Conservation (phyloP, 805 yeast species). For the Lachancea quebecensis region DNA sequence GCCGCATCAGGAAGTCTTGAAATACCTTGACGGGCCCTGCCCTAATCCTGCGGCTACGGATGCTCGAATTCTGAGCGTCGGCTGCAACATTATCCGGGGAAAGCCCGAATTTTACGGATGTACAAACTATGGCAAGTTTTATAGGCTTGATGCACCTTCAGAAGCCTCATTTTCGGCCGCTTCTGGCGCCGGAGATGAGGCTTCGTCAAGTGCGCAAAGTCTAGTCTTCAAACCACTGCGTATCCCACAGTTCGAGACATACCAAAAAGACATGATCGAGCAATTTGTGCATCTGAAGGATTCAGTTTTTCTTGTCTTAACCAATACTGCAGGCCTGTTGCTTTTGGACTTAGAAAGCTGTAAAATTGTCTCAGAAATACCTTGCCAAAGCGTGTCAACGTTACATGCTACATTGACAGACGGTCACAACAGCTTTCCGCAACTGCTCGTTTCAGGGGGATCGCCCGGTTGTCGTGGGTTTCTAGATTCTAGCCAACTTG, state of each 20-base stretch:
- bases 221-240: neutral
- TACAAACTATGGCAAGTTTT: constrained; percentile 4
- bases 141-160: neutral
- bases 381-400: neutral
- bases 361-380: neutral
- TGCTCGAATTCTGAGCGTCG: neutral
- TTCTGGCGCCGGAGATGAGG: no score
- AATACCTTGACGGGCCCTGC: constrained; percentile 3
- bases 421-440: constrained; percentile 1
- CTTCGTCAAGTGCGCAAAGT: neutral
- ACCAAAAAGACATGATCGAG: neutral
- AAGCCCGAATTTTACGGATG: neutral
- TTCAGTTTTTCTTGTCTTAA: neutral
- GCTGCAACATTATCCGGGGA: neutral
- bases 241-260: neutral
- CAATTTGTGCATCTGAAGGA: neutral
- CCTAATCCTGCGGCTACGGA: neutral
- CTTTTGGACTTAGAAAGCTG: neutral
- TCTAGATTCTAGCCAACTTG: constrained; percentile 6
- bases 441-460: constrained; percentile 10
- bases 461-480: constrained; percentile 11
- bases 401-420: constrained; percentile 9
- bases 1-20: neutral
- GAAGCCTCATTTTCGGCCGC: no score
- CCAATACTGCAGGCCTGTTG: neutral